Evolutionary conservation across 1,284 basidiomycete genomes (phyloP), one percentile per base, ranked within the genome.

Genomic region (Malassezia furfur): DNA sequence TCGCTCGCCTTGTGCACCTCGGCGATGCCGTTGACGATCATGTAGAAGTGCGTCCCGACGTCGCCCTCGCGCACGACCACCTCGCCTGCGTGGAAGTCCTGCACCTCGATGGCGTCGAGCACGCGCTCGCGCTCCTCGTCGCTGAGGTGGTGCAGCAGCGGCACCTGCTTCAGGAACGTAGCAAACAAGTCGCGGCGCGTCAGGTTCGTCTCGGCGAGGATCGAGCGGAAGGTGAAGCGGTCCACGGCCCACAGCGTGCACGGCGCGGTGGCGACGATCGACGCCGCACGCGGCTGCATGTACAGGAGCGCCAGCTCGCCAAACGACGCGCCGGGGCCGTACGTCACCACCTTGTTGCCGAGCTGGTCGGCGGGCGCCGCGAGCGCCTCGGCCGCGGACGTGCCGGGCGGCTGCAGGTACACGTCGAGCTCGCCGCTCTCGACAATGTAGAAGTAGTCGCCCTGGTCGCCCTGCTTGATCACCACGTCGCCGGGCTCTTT

Each of bases 261-360:
- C 7, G 67, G 62, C 52, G 87, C 84, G 37, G 86, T 84, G 3
- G 91, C 85, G 30, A 96, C 78, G 46, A 98, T 90, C 2, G 90
- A 90, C 5, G 94, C 93, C 5, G 91, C 90, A 46, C 93, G 86
- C 31, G 90, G 89, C 67, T 94, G 90, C 44, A 90, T 90, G 77
- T 99, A 94, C 88, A 99, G 93, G 63, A 99, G 78, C 31, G 94
- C 94, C 47, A 99, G 81, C 77, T 99, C 94, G 48, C 94, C 93
- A 67, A 98, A 96, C 47, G 87, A 89, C 60, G 82, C 84, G 0
- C 91, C 91, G 1, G 88, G 84, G 45, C 81, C 82, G 79, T 87
- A 93, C 58, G 87, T 85, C 45, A 85, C 82, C 5, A 67, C 67
- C 38, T 71, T 70, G 25, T 68, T 62, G 19, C 68, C 66, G 17